Percentiles rank a stretch among this genome's conserved stretches.
Conservation (phyloP, 257 asterid genomes). For the Ehretia macrophylla region DNA sequence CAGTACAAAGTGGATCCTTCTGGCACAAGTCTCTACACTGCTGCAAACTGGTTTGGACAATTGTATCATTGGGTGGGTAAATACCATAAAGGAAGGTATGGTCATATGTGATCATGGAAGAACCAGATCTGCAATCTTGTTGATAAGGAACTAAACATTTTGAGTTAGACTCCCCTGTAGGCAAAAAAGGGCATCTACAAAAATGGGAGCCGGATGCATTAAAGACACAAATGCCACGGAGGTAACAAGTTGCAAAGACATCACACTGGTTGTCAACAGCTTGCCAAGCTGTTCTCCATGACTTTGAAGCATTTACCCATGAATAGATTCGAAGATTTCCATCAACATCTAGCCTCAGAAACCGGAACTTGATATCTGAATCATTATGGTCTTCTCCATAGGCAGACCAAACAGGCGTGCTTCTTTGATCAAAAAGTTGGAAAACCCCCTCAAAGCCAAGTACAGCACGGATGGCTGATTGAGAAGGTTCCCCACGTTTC, state of each 20-base stretch:
- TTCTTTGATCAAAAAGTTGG: constrained; percentile 26
- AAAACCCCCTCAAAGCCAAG: constrained; percentile 25
- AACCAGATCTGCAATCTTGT: constrained; percentile 28
- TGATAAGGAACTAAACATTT: constrained; percentile 34
- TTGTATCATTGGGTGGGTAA: constrained; percentile 33
- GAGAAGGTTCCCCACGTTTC: constrained; percentile 23
- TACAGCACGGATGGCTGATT: constrained; percentile 17
- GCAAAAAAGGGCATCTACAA: constrained; percentile 34
- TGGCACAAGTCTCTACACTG: constrained; percentile 28
- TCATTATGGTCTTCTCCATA: constrained; percentile 35
- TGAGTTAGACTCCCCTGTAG: constrained; percentile 18
- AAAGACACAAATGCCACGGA: constrained; percentile 29
- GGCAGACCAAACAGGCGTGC: constrained; percentile 31
- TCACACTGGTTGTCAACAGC: constrained; percentile 39
- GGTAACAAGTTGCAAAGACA: constrained; percentile 39
- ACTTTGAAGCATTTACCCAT: constrained; percentile 31
- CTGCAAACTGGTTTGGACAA: constrained; percentile 17
- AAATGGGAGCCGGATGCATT: constrained; percentile 23
- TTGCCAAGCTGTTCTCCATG: constrained; percentile 46
- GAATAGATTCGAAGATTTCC: constrained; percentile 47
- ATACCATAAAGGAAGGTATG: constrained; percentile 34
- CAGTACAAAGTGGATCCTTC: constrained; percentile 34
- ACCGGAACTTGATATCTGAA: constrained; percentile 30
- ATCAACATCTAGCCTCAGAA: constrained; percentile 42
- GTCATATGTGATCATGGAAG: constrained; percentile 21